Conservation (phyloP, 495 filamentous ascomycete species). For the Hypoxylon intermedium region DNA sequence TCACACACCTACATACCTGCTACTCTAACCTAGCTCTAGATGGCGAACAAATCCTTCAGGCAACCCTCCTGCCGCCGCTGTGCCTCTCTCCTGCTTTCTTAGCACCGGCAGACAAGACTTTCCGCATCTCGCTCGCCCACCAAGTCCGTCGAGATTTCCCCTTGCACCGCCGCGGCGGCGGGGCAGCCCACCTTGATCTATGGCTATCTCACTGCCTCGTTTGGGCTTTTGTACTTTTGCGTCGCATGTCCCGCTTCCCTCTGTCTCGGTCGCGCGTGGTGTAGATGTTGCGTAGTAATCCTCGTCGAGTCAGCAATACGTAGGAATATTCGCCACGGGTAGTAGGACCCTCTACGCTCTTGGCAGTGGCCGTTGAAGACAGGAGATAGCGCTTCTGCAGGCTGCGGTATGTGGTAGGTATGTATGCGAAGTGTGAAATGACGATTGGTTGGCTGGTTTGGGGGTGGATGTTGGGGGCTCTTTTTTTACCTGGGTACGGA, state of each 20-base stretch:
- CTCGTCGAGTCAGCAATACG: background rate
- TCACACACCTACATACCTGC: too few species aligned
- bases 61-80: slow-evolving; percentile 8
- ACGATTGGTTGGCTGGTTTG: slow-evolving; percentile 6
- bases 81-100: slow-evolving; percentile 28
- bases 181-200: background rate
- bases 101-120: slow-evolving; percentile 22
- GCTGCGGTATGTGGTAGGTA: background rate
- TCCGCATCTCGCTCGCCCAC: background rate
- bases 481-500: too few species aligned
- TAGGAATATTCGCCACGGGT: background rate
- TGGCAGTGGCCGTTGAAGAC: background rate
- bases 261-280: background rate
- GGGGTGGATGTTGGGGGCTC: slow-evolving; percentile 8
- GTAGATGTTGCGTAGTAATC: background rate
- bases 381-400: background rate
- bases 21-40: too few species aligned
- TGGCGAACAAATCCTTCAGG: slow-evolving; percentile 29
- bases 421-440: slow-evolving; percentile 4
- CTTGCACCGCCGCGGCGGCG: background rate
- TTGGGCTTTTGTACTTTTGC: background rate
- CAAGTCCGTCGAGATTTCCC: slow-evolving; percentile 5
- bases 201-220: background rate
- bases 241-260: background rate
- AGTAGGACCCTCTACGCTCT: background rate